Conservation (phyloP, 2,329 filamentous ascomycete genomes). For the Lachnellula arida region DNA sequence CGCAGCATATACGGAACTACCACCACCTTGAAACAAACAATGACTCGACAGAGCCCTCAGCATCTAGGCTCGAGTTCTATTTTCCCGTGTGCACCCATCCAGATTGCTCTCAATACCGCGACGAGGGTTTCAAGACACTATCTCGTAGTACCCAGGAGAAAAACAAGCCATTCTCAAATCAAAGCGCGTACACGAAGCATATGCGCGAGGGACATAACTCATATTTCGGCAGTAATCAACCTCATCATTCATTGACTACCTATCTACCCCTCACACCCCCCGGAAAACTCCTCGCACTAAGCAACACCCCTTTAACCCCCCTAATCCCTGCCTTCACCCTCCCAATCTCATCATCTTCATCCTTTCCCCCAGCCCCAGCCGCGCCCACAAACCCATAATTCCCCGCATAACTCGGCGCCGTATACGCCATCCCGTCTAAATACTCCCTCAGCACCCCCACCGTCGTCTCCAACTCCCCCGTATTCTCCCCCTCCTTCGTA, state of each 20-base stretch:
- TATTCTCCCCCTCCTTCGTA: slow-evolving; percentile 19
- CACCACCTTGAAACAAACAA: slow-evolving; percentile 30
- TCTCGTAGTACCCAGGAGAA: not conserved
- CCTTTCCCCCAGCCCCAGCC: slow-evolving; percentile 28
- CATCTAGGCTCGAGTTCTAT: not conserved
- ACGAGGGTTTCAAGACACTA: slow-evolving; percentile 8
- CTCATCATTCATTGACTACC: not conserved
- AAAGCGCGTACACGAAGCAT: slow-evolving; percentile 33
- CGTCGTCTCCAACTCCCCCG: slow-evolving; percentile 20
- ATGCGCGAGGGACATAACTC: slow-evolving; percentile 33
- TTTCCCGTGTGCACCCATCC: slow-evolving; percentile 14
- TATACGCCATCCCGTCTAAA: slow-evolving; percentile 55
- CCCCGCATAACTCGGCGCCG: slow-evolving; percentile 31
- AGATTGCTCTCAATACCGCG: slow-evolving; percentile 9
- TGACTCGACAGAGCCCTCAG: not conserved
- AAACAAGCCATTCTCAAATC: slow-evolving; percentile 11
- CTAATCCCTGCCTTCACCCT: slow-evolving; percentile 71
- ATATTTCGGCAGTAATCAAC: too few relatives aligned
- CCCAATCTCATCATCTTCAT: slow-evolving; percentile 66
- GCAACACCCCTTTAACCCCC: slow-evolving; percentile 71
- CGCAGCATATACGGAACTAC: slow-evolving; percentile 35
- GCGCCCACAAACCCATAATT: slow-evolving; percentile 33
- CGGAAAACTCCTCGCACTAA: slow-evolving; percentile 71
- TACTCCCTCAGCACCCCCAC: slow-evolving; percentile 57
- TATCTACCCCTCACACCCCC: slow-evolving; percentile 20